Evolutionary conservation across 164 flowering plant species (phyloP), one percentile per base, ranked within the genome.

Genomic region (Macadamia tetraphylla): DNA sequence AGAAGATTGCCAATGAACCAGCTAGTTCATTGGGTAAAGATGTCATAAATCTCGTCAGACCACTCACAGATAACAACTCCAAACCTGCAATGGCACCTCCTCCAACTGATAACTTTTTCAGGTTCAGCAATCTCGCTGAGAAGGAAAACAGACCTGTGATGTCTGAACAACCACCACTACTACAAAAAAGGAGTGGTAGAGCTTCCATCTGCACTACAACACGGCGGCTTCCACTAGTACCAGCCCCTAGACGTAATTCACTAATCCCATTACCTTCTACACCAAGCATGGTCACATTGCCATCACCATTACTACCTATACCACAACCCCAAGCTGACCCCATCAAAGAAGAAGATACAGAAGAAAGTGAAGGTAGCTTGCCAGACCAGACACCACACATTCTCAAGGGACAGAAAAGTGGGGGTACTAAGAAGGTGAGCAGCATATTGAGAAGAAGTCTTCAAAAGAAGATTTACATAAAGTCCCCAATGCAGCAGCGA

Each of bases 141-240:
- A 91, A 94, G 73, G 97, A 94, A 72, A 94, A 94, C 84, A 86
- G 76, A 65, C 90, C 87, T 6, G 84, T 83, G 14, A 74, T 76
- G 60, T 74, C 75, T 44, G 84, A 81, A 42, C 78, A 76, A 40
- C 71, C 30, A 29, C 67, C 18, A 11, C 18, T 18, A 11, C 18
- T 80, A 23, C 85, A 84, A 59, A 84, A 79, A 73, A 80, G 76
- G 66, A 80, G 84, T 9, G 90, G 91, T 61, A 81, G 94, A 75
- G 84, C 86, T 29, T 91, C 98, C 60, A 63, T 87, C 6, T 88
- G 92, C 76, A 67, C 87, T 35, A 65, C 81, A 57, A 74, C 81
- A 29, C 76, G 68, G 13, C 70, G 78, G 51, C 29, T 77, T 18
- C 82, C 82, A 32, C 57, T 73, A 10, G 67, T 77, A 42, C 75